Percentiles rank a stretch among this genome's conserved stretches.
phyloP scores from a whole-genome alignment of 1,139 yeast genomes.

The Candida tetrigidarum region DNA sequence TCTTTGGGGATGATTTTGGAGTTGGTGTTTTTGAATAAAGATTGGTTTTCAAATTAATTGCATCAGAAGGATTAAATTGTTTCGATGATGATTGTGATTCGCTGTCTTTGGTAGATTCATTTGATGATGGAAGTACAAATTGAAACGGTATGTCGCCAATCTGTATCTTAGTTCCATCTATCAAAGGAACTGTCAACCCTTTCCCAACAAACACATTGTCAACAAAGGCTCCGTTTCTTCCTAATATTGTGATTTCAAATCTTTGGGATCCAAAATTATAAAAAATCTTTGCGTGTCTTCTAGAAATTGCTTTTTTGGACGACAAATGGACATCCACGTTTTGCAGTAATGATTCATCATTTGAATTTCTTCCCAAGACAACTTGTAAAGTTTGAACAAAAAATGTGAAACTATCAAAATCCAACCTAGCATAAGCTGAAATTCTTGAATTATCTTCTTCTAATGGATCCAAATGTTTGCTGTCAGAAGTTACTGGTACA shows the following conservation, averaged over 20 bases:
- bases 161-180: constrained; percentile 83
- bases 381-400: constrained; percentile 97
- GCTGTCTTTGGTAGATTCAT: constrained; percentile 34
- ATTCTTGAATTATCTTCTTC: constrained; percentile 51
- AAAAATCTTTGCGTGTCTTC: constrained; percentile 93
- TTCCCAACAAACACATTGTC: constrained; percentile 86
- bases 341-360: constrained; percentile 59
- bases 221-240: constrained; percentile 96
- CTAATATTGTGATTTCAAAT: constrained; percentile 87
- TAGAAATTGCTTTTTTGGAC: constrained; percentile 86
- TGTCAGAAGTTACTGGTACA: constrained; percentile 20
- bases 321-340: constrained; percentile 90
- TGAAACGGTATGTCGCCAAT: constrained; percentile 90
- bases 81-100: constrained; percentile 25
- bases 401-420: constrained; percentile 90
- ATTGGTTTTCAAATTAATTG: constrained; percentile 53
- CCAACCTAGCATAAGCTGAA: constrained; percentile 92
- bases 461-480: constrained; percentile 3
- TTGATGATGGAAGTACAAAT: constrained; percentile 71
- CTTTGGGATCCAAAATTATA: constrained; percentile 95
- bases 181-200: constrained; percentile 86
- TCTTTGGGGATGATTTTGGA: constrained; percentile 19
- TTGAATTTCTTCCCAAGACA: constrained; percentile 85
- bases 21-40: constrained; percentile 36
- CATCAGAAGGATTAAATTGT: constrained; percentile 57